Percentiles rank a stretch among this genome's conserved stretches.
Conservation (phyloP, 768 basidiomycete species). For the Phylloporus arenicola region DNA sequence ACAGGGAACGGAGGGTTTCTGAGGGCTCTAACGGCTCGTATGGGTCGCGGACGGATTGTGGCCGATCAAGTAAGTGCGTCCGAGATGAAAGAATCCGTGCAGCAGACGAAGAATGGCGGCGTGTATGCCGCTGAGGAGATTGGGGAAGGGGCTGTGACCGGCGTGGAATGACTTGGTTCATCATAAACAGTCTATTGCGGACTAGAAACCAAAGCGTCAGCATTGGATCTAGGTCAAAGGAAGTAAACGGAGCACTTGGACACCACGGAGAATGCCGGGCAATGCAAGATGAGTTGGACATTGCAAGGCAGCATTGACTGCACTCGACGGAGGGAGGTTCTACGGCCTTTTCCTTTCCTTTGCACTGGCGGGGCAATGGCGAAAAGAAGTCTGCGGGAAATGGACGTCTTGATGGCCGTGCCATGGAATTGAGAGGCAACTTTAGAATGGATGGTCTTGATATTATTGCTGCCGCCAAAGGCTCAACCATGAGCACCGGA, state of each 20-base stretch:
- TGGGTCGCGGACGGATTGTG: not conserved
- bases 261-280: slow-evolving; percentile 45
- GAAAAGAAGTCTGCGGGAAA: slow-evolving; percentile 50
- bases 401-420: slow-evolving; percentile 26
- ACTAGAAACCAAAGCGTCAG: slow-evolving; percentile 18
- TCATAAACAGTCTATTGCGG: slow-evolving; percentile 34
- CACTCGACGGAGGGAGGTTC: slow-evolving; percentile 26
- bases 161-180: slow-evolving; percentile 31
- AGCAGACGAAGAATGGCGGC: slow-evolving; percentile 23
- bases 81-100: slow-evolving; percentile 13
- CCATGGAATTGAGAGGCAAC: slow-evolving; percentile 27
- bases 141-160: slow-evolving; percentile 15
- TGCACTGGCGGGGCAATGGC: slow-evolving; percentile 45
- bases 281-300: slow-evolving; percentile 43
- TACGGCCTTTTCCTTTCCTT: slow-evolving; percentile 48
- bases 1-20: slow-evolving; percentile 17
- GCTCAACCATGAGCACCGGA: slow-evolving; percentile 55
- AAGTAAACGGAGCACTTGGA: slow-evolving; percentile 33
- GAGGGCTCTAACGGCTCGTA: slow-evolving; percentile 5
- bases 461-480: slow-evolving; percentile 47
- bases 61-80: slow-evolving; percentile 5
- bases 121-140: slow-evolving; percentile 15
- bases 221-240: not conserved
- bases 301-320: slow-evolving; percentile 22
- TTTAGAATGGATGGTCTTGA: slow-evolving; percentile 33